These are phyloP conservation scores for Orbilia quercus DNA, from an alignment of 2,329 filamentous ascomycete genomes.

Conservation along the genomic window DNA sequence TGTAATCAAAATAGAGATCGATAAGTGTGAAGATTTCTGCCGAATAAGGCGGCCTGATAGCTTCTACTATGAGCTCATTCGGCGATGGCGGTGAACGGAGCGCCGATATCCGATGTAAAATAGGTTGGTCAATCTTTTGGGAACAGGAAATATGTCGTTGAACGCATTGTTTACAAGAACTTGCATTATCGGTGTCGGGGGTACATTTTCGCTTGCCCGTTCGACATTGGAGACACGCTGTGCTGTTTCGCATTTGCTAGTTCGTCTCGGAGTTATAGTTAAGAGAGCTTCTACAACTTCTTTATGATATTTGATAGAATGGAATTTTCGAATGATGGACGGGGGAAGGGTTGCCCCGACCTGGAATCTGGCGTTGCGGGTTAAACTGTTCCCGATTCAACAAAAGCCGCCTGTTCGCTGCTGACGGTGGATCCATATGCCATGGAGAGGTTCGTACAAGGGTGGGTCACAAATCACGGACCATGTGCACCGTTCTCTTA, in stretches of 20 bases:
- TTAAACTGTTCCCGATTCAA: background rate
- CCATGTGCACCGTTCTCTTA: background rate
- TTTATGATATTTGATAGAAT: no score
- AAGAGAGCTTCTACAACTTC: no score
- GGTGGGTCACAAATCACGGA: background rate
- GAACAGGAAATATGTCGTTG: conserved; percentile 54
- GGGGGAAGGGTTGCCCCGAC: background rate
- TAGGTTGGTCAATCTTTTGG: conserved; percentile 3
- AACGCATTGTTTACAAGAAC: conserved; percentile 55
- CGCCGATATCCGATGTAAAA: background rate
- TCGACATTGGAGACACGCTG: conserved; percentile 58
- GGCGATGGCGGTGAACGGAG: background rate
- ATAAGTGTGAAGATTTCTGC: conserved; percentile 46
- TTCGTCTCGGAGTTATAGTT: background rate
- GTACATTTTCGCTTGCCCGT: conserved; percentile 57
- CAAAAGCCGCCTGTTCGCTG: background rate
- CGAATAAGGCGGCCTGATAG: conserved; percentile 24
- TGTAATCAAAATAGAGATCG: conserved; percentile 59
- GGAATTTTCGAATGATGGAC: background rate
- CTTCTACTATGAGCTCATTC: background rate
- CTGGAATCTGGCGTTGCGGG: background rate
- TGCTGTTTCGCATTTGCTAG: conserved; percentile 46
- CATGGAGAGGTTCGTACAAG: background rate
- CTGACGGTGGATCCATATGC: background rate
- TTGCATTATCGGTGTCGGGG: conserved; percentile 1